Evolutionary conservation across 768 basidiomycete genomes (phyloP), one percentile per base, ranked within the genome.

Genomic region (Neoboletus brunneissimus): DNA sequence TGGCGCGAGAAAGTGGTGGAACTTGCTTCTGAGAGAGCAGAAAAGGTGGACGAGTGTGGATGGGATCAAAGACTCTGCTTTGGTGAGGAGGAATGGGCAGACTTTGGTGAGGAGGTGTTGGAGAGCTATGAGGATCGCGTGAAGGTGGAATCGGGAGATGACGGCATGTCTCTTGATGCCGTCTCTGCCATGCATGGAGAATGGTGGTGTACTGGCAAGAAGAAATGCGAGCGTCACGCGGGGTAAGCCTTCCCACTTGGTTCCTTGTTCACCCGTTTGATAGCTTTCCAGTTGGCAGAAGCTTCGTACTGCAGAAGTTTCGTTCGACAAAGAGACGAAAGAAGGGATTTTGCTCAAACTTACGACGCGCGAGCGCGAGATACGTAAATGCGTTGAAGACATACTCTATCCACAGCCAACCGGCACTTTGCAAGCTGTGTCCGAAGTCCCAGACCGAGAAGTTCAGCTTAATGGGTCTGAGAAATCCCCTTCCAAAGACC

Each of bases 51-150:
- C 18, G 82, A 84, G 62, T 97, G 94, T 71, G 93, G 94, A 5
- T 94, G 93, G 86, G 94, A 97, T 69, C 85, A 87, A 63, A 79
- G 94, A 31, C 76, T 97, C 23, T 88, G 88, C 57, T 86, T 87
- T 67, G 87, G 87, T n/a, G 89, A 92, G 46, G 84, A 86, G 55
- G 89, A 91, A 67, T 91, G 84, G 77, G 79, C 74, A 37, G 87
- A 87, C 48, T 87, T 85, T 69, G 87, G 84, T 10, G 75, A 72
- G 3, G 81, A 80, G 16, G 87, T 86, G 25, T 62, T 90, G 63
- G 86, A 91, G 66, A 86, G 84, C 63, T 91, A 91, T 58, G 86
- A 85, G 32, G 74, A 70, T 13, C 76, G 77, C 43, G 66, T 66
- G 29, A 76, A 76, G 54, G 54, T 50, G 15, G 70, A 68, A 29